Evolutionary conservation across 192 early-diverging fungal genomes (phyloP).

Genomic region (Coemansia sp.): DNA sequence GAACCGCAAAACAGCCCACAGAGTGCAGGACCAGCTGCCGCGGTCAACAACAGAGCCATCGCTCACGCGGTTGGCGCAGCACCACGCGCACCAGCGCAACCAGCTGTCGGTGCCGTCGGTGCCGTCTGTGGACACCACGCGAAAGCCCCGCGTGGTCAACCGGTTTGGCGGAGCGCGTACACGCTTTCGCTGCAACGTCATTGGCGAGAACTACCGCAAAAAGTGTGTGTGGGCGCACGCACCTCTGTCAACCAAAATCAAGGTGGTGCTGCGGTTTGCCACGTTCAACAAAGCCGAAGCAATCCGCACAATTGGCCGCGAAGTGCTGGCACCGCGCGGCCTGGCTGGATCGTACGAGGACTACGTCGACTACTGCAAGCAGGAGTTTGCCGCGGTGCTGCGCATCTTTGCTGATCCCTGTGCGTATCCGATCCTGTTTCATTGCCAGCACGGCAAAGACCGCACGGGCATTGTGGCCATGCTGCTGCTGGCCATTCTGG

Average conservation of each 20-base stretch:
- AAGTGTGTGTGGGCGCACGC: conserved; percentile 52
- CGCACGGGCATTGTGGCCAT: conserved; percentile 64
- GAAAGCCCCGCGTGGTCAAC: conserved; percentile 23
- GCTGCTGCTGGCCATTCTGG: conserved; percentile 56
- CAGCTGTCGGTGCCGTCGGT: conserved; percentile 1
- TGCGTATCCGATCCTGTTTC: conserved; percentile 63
- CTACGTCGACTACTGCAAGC: conserved; percentile 53
- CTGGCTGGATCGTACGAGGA: conserved; percentile 56
- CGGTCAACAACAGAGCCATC: conserved; percentile 11
- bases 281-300: conserved; percentile 53
- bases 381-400: conserved; percentile 55
- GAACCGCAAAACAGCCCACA: not conserved
- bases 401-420: conserved; percentile 55
- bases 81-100: conserved; percentile 3
- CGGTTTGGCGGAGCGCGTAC: conserved; percentile 37
- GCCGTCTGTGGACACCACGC: not conserved
- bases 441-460: conserved; percentile 70
- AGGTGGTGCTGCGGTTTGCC: conserved; percentile 52
- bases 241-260: conserved; percentile 49
- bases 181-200: conserved; percentile 53
- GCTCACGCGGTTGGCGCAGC: not conserved
- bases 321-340: conserved; percentile 50
- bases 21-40: not conserved
- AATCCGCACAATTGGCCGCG: conserved; percentile 50
- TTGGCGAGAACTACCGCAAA: conserved; percentile 53